Evolutionary conservation across 352 stramenopile genomes (phyloP).

Genomic region (Globisporangium alternatum): DNA sequence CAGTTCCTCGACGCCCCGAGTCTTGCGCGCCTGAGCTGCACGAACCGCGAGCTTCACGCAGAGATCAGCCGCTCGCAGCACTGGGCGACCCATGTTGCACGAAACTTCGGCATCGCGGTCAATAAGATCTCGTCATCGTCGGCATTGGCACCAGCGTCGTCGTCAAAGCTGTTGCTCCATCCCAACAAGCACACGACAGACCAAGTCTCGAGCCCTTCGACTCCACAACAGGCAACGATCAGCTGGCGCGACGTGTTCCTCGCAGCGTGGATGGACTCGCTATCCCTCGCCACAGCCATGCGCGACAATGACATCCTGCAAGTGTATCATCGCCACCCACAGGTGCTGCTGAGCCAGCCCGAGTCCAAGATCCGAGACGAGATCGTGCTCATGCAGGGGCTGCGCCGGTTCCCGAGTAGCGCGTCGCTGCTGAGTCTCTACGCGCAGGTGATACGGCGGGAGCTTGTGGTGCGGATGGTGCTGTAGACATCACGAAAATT

Average conservation of each 20-base stretch:
- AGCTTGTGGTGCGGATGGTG: constrained; percentile 24
- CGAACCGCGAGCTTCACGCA: constrained; percentile 32
- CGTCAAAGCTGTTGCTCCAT: not conserved
- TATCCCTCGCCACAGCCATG: constrained; percentile 20
- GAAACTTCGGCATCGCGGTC: constrained; percentile 36
- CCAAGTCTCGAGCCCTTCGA: not conserved
- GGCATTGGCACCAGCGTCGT: not conserved
- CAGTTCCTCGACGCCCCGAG: constrained; percentile 40
- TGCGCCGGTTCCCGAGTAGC: constrained; percentile 48
- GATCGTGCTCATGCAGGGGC: constrained; percentile 58
- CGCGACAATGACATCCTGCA: constrained; percentile 33
- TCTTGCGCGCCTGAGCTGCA: constrained; percentile 32
- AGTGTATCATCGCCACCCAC: constrained; percentile 30
- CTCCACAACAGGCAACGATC: constrained; percentile 13
- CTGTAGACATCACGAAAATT: not conserved
- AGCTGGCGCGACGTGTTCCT: constrained; percentile 48
- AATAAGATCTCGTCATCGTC: constrained; percentile 20
- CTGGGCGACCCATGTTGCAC: constrained; percentile 41
- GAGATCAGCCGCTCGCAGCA: constrained; percentile 30
- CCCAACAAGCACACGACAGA: not conserved
- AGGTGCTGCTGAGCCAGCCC: constrained; percentile 25
- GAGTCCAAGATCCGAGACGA: constrained; percentile 49
- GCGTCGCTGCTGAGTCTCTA: constrained; percentile 45
- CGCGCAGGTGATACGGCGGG: constrained; percentile 40
- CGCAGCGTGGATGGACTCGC: constrained; percentile 35